Percentiles rank a stretch among this genome's conserved stretches.
These are phyloP conservation scores for Skeletonema menzelii DNA, from an alignment of 108 stramenopile species.

Conservation along the genomic window DNA sequence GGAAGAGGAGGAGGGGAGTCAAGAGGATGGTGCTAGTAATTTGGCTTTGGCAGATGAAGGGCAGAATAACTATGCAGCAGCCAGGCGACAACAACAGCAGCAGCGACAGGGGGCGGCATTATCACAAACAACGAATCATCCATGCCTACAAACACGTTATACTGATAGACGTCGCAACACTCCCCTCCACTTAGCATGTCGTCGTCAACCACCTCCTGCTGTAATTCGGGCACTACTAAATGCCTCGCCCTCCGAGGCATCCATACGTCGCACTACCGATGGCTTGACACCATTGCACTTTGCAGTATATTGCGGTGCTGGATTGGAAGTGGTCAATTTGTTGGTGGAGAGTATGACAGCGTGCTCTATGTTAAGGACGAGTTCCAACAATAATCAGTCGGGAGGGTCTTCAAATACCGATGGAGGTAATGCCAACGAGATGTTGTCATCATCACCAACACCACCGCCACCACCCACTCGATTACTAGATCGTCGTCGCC, in stretches of 20 bases:
- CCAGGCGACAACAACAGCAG: neutral
- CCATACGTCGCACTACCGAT: slow-evolving; percentile 38
- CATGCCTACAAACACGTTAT: slow-evolving; percentile 31
- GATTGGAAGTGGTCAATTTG: slow-evolving; percentile 32
- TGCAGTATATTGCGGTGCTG: slow-evolving; percentile 51
- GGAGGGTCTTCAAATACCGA: neutral
- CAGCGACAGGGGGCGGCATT: neutral
- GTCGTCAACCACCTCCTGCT: slow-evolving; percentile 50
- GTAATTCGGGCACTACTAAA: slow-evolving; percentile 46
- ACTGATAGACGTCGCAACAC: slow-evolving; percentile 52
- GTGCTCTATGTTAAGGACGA: slow-evolving; percentile 7
- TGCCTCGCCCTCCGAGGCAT: slow-evolving; percentile 33
- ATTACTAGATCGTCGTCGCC: slow-evolving; percentile 48
- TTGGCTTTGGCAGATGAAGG: neutral
- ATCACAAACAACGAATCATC: neutral
- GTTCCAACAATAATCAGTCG: neutral
- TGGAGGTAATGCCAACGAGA: neutral
- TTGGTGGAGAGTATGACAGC: slow-evolving; percentile 43
- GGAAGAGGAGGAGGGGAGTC: slow-evolving; percentile 4
- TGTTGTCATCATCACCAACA: neutral
- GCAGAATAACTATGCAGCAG: neutral
- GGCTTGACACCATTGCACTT: slow-evolving; percentile 61
- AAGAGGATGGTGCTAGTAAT: neutral
- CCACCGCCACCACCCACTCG: slow-evolving; percentile 30
- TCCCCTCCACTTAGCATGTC: slow-evolving; percentile 57